Evolutionary conservation across 2,329 filamentous ascomycete species (phyloP).

Genomic region (Colletotrichum truncatum): DNA sequence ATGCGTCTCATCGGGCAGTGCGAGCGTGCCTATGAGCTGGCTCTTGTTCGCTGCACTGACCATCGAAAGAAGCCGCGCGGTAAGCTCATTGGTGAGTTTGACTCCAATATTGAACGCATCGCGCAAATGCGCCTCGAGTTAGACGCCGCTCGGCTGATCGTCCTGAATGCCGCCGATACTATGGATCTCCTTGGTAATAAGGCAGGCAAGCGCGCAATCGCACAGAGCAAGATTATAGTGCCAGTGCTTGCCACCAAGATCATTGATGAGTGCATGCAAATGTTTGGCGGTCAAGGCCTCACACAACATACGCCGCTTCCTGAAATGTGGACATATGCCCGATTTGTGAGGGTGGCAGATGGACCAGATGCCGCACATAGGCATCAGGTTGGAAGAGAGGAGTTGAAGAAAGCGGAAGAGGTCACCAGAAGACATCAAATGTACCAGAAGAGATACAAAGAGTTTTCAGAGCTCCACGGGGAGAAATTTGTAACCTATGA

Average conservation of each 20-base stretch:
- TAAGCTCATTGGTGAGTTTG: conserved; percentile 85
- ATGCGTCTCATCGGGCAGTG: conserved; percentile 94
- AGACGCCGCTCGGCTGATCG: conserved; percentile 86
- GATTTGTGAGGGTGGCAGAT: conserved; percentile 87
- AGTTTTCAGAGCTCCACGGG: conserved; percentile 70
- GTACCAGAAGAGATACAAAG: conserved; percentile 71
- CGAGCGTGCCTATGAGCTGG: conserved; percentile 91
- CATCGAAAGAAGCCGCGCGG: conserved; percentile 90
- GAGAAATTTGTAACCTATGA: conserved; percentile 43
- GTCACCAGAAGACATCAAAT: conserved; percentile 68
- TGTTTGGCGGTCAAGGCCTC: conserved; percentile 90
- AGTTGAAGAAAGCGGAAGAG: conserved; percentile 74
- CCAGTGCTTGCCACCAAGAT: conserved; percentile 85
- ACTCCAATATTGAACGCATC: conserved; percentile 94
- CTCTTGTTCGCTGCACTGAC: conserved; percentile 94
- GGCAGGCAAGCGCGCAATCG: conserved; percentile 89
- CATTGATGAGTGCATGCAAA: conserved; percentile 93
- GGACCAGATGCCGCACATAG: conserved; percentile 96
- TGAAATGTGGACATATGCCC: conserved; percentile 81
- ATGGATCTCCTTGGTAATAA: conserved; percentile 93
- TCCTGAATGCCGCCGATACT: conserved; percentile 93
- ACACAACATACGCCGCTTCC: conserved; percentile 96
- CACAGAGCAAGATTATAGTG: conserved; percentile 93
- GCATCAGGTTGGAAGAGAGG: conserved; percentile 81
- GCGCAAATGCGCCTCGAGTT: conserved; percentile 93